These are phyloP conservation scores for Acacia acuminata DNA, from an alignment of 306 rosid genomes.

Conservation along the genomic window DNA sequence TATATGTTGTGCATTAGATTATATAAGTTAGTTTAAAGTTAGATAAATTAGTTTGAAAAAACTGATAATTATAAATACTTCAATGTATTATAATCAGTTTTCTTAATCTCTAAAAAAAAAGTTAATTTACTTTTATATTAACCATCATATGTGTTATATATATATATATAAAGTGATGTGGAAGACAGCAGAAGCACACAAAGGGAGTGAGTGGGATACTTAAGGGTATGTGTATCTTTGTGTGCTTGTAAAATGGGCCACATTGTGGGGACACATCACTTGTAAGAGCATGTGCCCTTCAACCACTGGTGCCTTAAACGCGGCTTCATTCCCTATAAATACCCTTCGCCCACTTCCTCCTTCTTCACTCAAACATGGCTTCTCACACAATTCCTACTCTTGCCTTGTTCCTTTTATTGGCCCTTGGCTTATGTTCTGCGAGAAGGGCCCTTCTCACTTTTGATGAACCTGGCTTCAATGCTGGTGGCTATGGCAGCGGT, in stretches of 20 bases:
- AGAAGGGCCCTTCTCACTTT: conserved; percentile 53
- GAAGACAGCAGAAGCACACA: conserved; percentile 73
- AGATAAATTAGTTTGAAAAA: too few species aligned
- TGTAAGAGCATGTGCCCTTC: conserved; percentile 49
- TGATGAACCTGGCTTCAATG: conserved; percentile 15
- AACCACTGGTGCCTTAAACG: conserved; percentile 45
- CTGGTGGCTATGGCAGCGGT: conserved; percentile 27
- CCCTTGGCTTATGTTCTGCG: conserved; percentile 58
- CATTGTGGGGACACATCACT: conserved; percentile 43
- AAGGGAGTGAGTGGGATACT: background rate
- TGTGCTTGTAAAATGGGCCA: conserved; percentile 31
- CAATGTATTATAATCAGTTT: too few species aligned
- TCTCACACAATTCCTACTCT: conserved; percentile 27
- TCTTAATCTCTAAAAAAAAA: too few species aligned
- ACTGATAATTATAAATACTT: too few species aligned
- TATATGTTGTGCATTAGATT: too few species aligned
- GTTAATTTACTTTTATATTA: too few species aligned
- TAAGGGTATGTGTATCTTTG: background rate
- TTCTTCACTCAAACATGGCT: conserved; percentile 37
- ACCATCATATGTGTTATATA: too few species aligned
- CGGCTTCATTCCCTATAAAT: conserved; percentile 55
- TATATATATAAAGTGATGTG: conserved; percentile 25
- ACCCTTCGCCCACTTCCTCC: conserved; percentile 25
- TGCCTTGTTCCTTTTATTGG: conserved; percentile 47
- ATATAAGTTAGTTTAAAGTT: too few species aligned